A percentile compares a stretch with the other conserved stretches of the same genome.
Evolutionary conservation across 257 asterid species (phyloP).

Genomic region (Ocimum tenuiflorum): DNA sequence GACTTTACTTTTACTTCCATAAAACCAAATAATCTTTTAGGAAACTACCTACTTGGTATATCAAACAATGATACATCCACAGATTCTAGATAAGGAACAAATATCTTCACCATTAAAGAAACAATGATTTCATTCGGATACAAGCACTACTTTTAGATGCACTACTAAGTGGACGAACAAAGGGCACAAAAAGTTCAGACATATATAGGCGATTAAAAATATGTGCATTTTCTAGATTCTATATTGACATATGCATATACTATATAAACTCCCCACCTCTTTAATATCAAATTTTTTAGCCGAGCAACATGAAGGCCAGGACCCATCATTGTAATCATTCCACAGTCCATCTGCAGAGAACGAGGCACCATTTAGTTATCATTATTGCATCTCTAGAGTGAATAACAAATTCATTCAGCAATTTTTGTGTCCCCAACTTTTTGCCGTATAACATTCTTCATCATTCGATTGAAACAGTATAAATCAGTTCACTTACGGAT

Average conservation of each 20-base stretch:
- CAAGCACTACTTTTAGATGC: background rate
- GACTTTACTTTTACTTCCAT: background rate
- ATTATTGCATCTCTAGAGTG: constrained; percentile 1
- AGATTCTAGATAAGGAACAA: background rate
- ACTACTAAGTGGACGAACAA: background rate
- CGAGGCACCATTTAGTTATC: constrained; percentile 8
- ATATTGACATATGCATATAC: constrained; percentile 5
- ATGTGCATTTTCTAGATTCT: background rate
- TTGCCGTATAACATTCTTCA: background rate
- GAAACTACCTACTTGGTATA: background rate
- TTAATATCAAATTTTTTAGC: constrained; percentile 52
- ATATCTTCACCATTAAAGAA: background rate
- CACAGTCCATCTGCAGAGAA: constrained; percentile 83
- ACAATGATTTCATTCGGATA: background rate
- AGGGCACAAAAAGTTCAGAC: background rate
- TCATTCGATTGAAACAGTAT: background rate
- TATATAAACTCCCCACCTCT: constrained; percentile 37
- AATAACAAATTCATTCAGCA: background rate
- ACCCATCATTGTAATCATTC: constrained; percentile 85
- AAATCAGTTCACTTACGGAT: constrained; percentile 57
- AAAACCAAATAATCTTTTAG: constrained; percentile 6
- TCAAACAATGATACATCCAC: constrained; percentile 7
- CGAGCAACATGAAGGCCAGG: constrained; percentile 89
- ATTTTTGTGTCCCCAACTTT: constrained; percentile 7
- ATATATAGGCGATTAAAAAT: background rate